Evolutionary conservation across 1,284 basidiomycete species (phyloP), one percentile per base, ranked within the genome.

Genomic region (Coniferiporia sulphurascens): DNA sequence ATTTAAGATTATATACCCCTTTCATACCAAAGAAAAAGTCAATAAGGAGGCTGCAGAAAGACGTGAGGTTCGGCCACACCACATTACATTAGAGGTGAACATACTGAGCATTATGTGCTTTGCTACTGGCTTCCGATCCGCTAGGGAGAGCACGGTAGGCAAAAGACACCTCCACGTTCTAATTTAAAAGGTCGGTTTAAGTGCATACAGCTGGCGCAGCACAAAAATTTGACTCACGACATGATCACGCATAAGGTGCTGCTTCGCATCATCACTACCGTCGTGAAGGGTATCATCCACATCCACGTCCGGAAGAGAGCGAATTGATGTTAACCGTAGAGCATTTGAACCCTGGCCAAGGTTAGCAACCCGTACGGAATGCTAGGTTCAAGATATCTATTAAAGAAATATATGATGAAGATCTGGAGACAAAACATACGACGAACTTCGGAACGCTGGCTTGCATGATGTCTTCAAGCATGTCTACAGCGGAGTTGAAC

Each of bases 151-250:
- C 87, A 38, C 84, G 81, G 71, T 93, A 94, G 5, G 84, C 83
- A 63, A 93, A 81, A 0, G 85, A 84, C 22, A 91, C 73, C 71
- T 95, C 91, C 65, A 91, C 78, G 72, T 93, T 92, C 71, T 78
- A 46, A 45, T 32, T 34, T 44, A 7, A 21, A 27, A 15, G 15
- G 38, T 2, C 9, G 15, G 15, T 41, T 41, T 41, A 27, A 27
- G 27, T 27, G 5, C 27, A 27, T 41, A 41, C 15, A 41, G 3
- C 2, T 41, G 52, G 5, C 17, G 19, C 34, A 54, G 36, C 27
- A 13, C 12, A 9, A 15, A 51, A 51, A 36, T 12, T 12, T 46
- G 38, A 46, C 62, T 48, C 56, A 64, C 64, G 15, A 65, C 63
- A 56, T 64, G 63, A 35, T 65, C 58, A n/a, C 64, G 49, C 35